Evolutionary conservation across 148 eudicot species (phyloP).

Genomic region (Fallopia convolvulus): DNA sequence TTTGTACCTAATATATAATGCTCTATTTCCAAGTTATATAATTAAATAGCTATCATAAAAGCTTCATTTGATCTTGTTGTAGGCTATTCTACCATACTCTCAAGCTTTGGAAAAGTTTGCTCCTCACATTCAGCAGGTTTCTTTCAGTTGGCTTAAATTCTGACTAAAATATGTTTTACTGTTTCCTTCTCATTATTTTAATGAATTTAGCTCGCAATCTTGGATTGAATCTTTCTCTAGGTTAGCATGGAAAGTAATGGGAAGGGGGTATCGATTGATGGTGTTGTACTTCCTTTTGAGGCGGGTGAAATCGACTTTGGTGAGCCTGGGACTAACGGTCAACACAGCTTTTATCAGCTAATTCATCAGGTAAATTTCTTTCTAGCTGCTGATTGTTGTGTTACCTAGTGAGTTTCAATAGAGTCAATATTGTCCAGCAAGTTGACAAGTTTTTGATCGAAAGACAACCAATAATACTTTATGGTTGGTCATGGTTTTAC

Average conservation of each 20-base stretch:
- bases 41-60: background rate
- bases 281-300: constrained; percentile 70
- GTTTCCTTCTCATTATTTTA: constrained; percentile 4
- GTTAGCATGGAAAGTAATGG: constrained; percentile 99
- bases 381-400: background rate
- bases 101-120: constrained; percentile 97
- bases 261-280: constrained; percentile 94
- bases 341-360: constrained; percentile 97
- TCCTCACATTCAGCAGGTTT: constrained; percentile 93
- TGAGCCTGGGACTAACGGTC: constrained; percentile 99
- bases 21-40: background rate
- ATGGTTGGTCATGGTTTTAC: background rate
- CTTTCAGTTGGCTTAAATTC: background rate
- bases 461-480: background rate
- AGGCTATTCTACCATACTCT: constrained; percentile 96
- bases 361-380: constrained; percentile 78
- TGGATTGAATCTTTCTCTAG: constrained; percentile 22
- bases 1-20: background rate
- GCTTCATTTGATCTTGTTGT: constrained; percentile 16
- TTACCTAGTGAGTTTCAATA: background rate
- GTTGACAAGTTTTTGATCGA: background rate
- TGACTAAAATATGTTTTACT: constrained; percentile 5
- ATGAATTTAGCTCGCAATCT: background rate
- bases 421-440: background rate
- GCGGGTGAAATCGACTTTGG: constrained; percentile 98